phyloP scores from a whole-genome alignment of 2,329 filamentous ascomycete genomes.

The Nigrospora sphaerica region DNA sequence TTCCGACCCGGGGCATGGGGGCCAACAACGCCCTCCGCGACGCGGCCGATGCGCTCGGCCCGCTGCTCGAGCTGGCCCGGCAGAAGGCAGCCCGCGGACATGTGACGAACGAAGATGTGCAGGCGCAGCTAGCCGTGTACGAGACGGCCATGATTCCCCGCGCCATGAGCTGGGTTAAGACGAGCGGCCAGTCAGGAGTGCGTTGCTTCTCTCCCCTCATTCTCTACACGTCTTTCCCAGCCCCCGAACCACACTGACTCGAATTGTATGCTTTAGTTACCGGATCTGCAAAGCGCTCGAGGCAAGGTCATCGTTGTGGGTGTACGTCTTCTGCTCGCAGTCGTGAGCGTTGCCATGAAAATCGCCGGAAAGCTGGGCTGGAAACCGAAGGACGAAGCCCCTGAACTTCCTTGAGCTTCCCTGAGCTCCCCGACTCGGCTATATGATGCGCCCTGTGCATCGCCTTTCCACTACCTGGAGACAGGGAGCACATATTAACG shows the following conservation, averaged over 20 bases:
- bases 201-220: too few relatives aligned
- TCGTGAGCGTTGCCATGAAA: not conserved
- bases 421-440: too few relatives aligned
- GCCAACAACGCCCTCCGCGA: conserved; percentile 12
- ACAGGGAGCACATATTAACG: too few relatives aligned
- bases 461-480: too few relatives aligned
- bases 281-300: not conserved
- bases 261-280: not conserved
- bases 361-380: not conserved
- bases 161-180: conserved; percentile 5
- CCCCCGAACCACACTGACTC: too few relatives aligned
- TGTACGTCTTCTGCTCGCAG: not conserved
- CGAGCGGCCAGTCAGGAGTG: not conserved
- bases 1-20: conserved; percentile 12
- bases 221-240: too few relatives aligned
- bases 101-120: not conserved
- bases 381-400: conserved; percentile 1
- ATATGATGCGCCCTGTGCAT: too few relatives aligned
- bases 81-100: not conserved
- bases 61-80: conserved; percentile 1
- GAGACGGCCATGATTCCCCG: conserved; percentile 5
- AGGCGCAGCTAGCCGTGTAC: not conserved
- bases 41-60: conserved; percentile 7
- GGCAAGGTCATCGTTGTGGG: not conserved
- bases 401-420: not conserved